Evolutionary conservation across 2,329 filamentous ascomycete species (phyloP), one percentile per base, ranked within the genome.

Genomic region (Alternaria consortialis): DNA sequence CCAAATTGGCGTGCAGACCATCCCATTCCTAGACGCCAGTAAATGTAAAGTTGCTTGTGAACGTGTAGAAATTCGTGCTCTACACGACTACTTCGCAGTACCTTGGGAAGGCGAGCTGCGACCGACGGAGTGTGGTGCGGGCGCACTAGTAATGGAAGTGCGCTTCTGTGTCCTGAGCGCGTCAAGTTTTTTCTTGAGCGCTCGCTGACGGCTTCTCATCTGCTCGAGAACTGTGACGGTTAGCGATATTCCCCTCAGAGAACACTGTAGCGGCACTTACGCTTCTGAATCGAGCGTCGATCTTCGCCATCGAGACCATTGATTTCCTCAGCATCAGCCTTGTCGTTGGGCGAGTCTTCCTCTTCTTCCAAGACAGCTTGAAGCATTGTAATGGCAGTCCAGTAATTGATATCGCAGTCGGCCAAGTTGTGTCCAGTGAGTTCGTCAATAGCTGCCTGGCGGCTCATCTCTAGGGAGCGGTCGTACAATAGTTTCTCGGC

Each of bases 401-500:
- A 86, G 75, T 99, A 99, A 17, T 93, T 94, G 27, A 97, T 89
- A 74, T 98, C 94, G 75, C 94, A 98, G 15, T 93, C 93, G 0
- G 84, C 81, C 25, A 98, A 83, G 77, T 98, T 94, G 64, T 95
- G 92, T 58, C 94, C 93, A 2, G 95, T 93, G 51, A 99, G 91
- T 80, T 99, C 95, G 71, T 97, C 96, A 74, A 98, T 95, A 7
- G 95, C 95, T 7, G 95, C 94, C 4, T 92, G 89, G 53, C 93
- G 89, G 77, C 93, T 97, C 95, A 99, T 98, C 77, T 99, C 95
- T 23, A 98, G 83, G 0, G 95, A 95, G 47, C 95, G 91, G 70
- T 99, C 95, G 76, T 97, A 99, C 93, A 99, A 97, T 46, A 99
- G 84, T 80, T 94, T 97, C 81, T 98, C 95, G 0, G 95, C 95